Conservation (phyloP, 768 basidiomycete species). For the Suillus fuscotomentosus region DNA sequence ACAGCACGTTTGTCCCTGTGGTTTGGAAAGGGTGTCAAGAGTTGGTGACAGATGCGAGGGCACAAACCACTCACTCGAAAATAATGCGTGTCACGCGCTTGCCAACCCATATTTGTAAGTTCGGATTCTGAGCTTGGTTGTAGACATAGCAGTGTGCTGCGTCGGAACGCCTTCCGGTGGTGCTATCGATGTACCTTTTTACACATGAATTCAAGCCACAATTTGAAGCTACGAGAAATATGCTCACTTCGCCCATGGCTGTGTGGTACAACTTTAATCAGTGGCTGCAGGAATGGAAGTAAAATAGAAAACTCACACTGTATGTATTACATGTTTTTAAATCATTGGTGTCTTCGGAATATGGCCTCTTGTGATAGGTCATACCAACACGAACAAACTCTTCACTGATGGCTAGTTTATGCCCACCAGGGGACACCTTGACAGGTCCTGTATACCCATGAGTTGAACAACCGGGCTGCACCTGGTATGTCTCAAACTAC, state of each 20-base stretch:
- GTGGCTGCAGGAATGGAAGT: not conserved
- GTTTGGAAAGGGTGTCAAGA: not conserved
- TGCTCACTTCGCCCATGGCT: slow-evolving; percentile 55
- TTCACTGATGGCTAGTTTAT: slow-evolving; percentile 38
- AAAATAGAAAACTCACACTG: slow-evolving; percentile 36
- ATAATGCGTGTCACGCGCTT: slow-evolving; percentile 47
- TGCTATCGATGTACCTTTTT: slow-evolving; percentile 50
- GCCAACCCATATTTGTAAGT: slow-evolving; percentile 39
- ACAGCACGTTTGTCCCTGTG: slow-evolving; percentile 33
- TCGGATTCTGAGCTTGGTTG: slow-evolving; percentile 41
- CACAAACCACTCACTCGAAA: slow-evolving; percentile 38
- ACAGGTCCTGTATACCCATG: slow-evolving; percentile 23
- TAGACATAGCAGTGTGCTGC: slow-evolving; percentile 52
- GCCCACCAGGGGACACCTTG: slow-evolving; percentile 24
- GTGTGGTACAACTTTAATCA: slow-evolving; percentile 16
- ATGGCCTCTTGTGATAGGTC: slow-evolving; percentile 45
- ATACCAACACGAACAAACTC: slow-evolving; percentile 47
- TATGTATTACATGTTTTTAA: slow-evolving; percentile 45
- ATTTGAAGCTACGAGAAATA: not conserved
- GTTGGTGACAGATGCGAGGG: not conserved
- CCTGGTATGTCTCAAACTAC: slow-evolving; percentile 22
- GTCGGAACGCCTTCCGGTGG: slow-evolving; percentile 57
- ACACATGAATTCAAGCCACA: not conserved
- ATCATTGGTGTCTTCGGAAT: slow-evolving; percentile 46
- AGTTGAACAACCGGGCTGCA: slow-evolving; percentile 13